Conservation (phyloP, 139 green algal species). For the Tetraselmis striata region DNA sequence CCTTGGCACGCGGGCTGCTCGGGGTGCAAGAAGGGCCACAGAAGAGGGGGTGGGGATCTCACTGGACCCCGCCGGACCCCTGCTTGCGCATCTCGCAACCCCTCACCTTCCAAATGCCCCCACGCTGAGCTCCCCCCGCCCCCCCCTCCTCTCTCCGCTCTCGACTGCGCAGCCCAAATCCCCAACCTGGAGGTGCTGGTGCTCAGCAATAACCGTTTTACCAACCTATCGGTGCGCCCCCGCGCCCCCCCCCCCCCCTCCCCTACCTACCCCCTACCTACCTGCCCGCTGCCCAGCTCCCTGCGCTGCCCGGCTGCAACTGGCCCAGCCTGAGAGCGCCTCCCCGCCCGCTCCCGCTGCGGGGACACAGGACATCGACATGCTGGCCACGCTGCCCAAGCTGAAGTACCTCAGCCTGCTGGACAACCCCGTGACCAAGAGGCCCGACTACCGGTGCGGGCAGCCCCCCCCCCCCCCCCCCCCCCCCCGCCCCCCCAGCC, state of each 20-base stretch:
- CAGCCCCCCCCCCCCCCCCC: neutral
- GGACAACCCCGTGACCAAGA: conserved; percentile 82
- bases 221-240: conserved; percentile 64
- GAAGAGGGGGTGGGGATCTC: too few species aligned
- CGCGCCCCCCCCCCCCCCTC: neutral
- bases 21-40: neutral
- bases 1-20: neutral
- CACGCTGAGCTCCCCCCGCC: neutral
- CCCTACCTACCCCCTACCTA: neutral
- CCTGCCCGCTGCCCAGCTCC: neutral
- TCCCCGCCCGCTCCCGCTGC: too few species aligned
- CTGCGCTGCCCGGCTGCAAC: neutral
- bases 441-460: conserved; percentile 73
- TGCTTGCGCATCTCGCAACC: too few species aligned
- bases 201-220: conserved; percentile 88
- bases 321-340: neutral
- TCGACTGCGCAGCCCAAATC: conserved; percentile 54
- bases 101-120: too few species aligned
- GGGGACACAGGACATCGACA: conserved; percentile 85
- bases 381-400: conserved; percentile 54
- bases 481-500: neutral
- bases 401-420: conserved; percentile 76
- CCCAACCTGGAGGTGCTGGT: conserved; percentile 78
- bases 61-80: too few species aligned
- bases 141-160: conserved; percentile 1